Evolutionary conservation across 2,329 filamentous ascomycete genomes (phyloP).

Genomic region (Colletotrichum magnum): DNA sequence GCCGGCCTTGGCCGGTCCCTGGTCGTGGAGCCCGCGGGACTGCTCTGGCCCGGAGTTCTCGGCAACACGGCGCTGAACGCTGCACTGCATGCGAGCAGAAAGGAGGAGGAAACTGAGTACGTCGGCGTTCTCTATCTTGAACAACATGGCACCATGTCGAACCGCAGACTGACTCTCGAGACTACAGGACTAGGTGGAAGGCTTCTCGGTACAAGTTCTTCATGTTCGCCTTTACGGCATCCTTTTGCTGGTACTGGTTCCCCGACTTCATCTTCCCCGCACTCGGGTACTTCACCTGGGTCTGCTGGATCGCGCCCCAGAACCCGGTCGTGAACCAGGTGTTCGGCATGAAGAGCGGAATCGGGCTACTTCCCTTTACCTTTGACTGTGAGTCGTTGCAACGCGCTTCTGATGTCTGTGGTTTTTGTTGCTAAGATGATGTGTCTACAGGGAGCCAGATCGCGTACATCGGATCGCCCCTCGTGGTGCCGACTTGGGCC

Average conservation of each 20-base stretch:
- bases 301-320: slow-evolving; percentile 73
- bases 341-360: slow-evolving; percentile 70
- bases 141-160: background rate
- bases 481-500: slow-evolving; percentile 59
- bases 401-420: no score
- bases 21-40: slow-evolving; percentile 60
- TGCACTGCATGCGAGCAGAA: slow-evolving; percentile 56
- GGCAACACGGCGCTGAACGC: slow-evolving; percentile 62
- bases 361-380: slow-evolving; percentile 72
- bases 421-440: slow-evolving; percentile 12
- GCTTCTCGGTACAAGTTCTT: slow-evolving; percentile 52
- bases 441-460: slow-evolving; percentile 44
- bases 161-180: background rate
- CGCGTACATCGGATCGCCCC: slow-evolving; percentile 57
- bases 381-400: slow-evolving; percentile 59
- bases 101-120: slow-evolving; percentile 38
- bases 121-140: background rate
- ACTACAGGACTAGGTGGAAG: slow-evolving; percentile 46
- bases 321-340: slow-evolving; percentile 72
- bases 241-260: slow-evolving; percentile 65
- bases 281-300: slow-evolving; percentile 65
- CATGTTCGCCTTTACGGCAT: slow-evolving; percentile 49
- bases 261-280: slow-evolving; percentile 63
- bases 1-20: slow-evolving; percentile 60
- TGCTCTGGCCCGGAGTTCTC: slow-evolving; percentile 68